Conservation (phyloP, 1,139 yeast genomes). For the Yamadazyma diospyri region DNA sequence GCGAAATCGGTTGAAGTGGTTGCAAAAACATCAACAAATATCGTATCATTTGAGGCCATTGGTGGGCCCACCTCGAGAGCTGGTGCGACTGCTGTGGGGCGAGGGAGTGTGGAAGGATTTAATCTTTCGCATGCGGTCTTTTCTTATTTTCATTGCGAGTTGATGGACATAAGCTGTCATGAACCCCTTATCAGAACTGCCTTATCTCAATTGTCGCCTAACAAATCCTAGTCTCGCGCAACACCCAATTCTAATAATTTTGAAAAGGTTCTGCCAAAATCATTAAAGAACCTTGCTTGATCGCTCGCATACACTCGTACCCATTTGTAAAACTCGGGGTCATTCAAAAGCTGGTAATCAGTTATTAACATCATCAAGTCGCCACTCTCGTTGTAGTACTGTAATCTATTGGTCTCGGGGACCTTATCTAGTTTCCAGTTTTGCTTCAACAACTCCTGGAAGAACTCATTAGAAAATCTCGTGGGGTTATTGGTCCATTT, state of each 20-base stretch:
- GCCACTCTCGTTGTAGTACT: constrained; percentile 32
- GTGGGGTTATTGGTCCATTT: constrained; percentile 37
- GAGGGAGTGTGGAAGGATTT: no score
- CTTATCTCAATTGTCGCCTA: no score
- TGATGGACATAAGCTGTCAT: no score
- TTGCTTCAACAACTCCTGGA: constrained; percentile 26
- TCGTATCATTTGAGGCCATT: no score
- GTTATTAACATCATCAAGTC: constrained; percentile 66
- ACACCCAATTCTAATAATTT: constrained; percentile 60
- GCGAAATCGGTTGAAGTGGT: constrained; percentile 3
- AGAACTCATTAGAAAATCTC: constrained; percentile 36
- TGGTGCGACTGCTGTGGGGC: no score
- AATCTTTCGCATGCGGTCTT: no score
- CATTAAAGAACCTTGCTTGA: constrained; percentile 45
- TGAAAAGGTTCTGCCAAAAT: constrained; percentile 51
- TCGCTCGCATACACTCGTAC: constrained; percentile 55
- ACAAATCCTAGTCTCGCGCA: constrained; percentile 16
- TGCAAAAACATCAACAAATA: constrained; percentile 3
- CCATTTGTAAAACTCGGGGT: constrained; percentile 45
- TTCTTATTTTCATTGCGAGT: no score
- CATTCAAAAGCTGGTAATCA: constrained; percentile 53
- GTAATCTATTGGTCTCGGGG: constrained; percentile 39
- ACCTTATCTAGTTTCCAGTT: constrained; percentile 31
- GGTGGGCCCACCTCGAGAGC: no score
- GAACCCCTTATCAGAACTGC: no score